Base-by-base conservation (phyloP, 805 yeast species). In the Hemisphaericaspora nanyangensis region DNA sequence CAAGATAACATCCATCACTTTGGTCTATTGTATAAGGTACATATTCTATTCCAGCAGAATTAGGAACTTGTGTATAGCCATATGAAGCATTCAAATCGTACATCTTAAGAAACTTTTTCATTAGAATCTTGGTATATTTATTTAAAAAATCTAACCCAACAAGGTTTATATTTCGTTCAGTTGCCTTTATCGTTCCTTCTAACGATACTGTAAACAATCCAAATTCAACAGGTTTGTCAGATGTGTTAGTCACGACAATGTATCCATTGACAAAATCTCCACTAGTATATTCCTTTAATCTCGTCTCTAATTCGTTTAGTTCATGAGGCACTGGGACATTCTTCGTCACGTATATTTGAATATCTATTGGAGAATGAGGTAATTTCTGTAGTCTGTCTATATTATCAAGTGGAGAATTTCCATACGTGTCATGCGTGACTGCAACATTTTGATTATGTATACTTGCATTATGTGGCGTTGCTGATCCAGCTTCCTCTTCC, bases 41-140 rank as follows among this genome's bases (percentile, higher is more conserved):
- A 45, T 73, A 70, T 36, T 68, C 67, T 10, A 70, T 55, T 0
- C 77, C 72, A 15, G 79, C 80, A 27, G 77, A 66, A 47, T 72
- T 70, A 2, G 81, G 77, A 13, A 77, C 68, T 28, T 69, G 66
- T 1, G 61, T 53, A 40, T 72, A 70, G 0, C 76, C 73, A 47
- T 69, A 73, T 7, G 81, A 73, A 1, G 84, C 84, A 52, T 74
- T 71, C 32, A 79, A 49, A 50, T 79, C 85, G 35, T 77, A 74
- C 82, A 77, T 79, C 46, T 77, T 70, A 35, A 79, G 51, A 44
- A 79, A 74, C 46, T 76, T 71, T 46, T 78, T 76, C 52, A 65
- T 61, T 36, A 67, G 44, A 4, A 68, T 52, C 35, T 59, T 61
- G 30, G 52, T 56, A 36, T 52, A 58, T 34, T 53, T 56, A 20